These are phyloP conservation scores for Penicillium sp. DNA, from an alignment of 2,329 filamentous ascomycete species.

Conservation along the genomic window DNA sequence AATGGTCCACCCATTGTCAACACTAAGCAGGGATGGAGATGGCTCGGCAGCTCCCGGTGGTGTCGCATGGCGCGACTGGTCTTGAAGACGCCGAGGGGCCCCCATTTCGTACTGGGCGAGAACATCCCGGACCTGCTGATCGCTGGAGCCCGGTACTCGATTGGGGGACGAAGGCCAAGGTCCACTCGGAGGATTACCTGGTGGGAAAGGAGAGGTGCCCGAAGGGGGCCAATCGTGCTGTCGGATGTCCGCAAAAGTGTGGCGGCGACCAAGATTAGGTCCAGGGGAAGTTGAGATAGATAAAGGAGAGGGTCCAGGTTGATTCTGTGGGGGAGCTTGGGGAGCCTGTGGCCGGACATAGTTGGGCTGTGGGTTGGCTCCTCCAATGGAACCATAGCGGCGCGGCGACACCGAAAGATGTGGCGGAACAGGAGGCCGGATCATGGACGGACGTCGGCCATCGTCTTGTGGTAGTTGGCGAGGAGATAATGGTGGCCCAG, in stretches of 20 bases:
- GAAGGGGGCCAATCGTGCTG: slow-evolving; percentile 72
- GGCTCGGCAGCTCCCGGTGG: slow-evolving; percentile 53
- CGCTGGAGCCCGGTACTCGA: slow-evolving; percentile 51
- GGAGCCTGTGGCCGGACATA: slow-evolving; percentile 71
- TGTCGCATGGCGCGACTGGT: slow-evolving; percentile 54
- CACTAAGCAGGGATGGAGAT: slow-evolving; percentile 51
- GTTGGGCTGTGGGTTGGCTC: slow-evolving; percentile 66
- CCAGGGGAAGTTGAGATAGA: slow-evolving; percentile 59
- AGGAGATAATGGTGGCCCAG: slow-evolving; percentile 76
- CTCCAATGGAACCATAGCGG: slow-evolving; percentile 83
- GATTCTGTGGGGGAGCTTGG: slow-evolving; percentile 66
- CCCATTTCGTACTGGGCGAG: slow-evolving; percentile 67
- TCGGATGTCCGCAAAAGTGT: slow-evolving; percentile 94
- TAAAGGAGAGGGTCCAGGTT: slow-evolving; percentile 65
- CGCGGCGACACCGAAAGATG: slow-evolving; percentile 77
- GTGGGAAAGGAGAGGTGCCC: slow-evolving; percentile 65
- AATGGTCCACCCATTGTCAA: slow-evolving; percentile 59
- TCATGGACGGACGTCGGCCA: slow-evolving; percentile 70
- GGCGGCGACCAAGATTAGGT: slow-evolving; percentile 73
- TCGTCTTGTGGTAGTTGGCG: slow-evolving; percentile 86
- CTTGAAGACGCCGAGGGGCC: slow-evolving; percentile 50
- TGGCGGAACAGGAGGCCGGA: slow-evolving; percentile 77
- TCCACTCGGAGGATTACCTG: slow-evolving; percentile 64
- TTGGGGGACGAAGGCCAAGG: slow-evolving; percentile 70
- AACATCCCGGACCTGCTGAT: slow-evolving; percentile 64